A percentile compares a stretch with the other conserved stretches of the same genome.
Conservation (phyloP, 257 asterid species). For the Ocimum tenuiflorum region DNA sequence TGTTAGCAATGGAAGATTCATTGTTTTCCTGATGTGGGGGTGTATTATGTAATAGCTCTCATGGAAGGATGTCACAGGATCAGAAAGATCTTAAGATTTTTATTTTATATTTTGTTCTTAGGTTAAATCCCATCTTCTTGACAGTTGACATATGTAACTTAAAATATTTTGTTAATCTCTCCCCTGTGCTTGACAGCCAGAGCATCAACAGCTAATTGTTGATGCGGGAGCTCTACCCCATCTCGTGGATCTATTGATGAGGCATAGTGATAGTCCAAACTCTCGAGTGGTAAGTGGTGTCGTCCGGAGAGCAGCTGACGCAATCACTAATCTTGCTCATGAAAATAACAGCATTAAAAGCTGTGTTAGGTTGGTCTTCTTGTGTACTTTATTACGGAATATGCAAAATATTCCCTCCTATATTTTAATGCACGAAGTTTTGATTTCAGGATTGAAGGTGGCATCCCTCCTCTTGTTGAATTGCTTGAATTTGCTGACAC, state of each 20-base stretch:
- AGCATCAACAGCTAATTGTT: conserved; percentile 93
- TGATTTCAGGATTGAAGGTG: conserved; percentile 75
- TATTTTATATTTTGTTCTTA: not conserved
- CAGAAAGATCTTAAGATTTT: not conserved
- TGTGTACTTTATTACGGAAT: not conserved
- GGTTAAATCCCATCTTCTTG: not conserved
- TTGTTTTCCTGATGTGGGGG: not conserved
- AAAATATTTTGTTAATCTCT: not conserved
- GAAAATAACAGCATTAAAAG: conserved; percentile 93
- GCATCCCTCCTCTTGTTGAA: conserved; percentile 96
- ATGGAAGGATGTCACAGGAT: not conserved
- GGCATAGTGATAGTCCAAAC: conserved; percentile 51
- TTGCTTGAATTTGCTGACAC: conserved; percentile 83
- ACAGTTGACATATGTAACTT: not conserved
- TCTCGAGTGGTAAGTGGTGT: conserved; percentile 82
- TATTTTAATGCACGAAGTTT: conserved; percentile 2
- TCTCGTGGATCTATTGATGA: conserved; percentile 79
- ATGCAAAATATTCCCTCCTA: not conserved
- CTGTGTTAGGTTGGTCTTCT: conserved; percentile 67
- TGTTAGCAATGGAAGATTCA: not conserved
- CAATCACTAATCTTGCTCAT: conserved; percentile 95
- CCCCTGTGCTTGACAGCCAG: conserved; percentile 58
- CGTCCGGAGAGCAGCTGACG: conserved; percentile 93
- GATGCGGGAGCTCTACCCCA: conserved; percentile 94
- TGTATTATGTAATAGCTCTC: not conserved